A percentile compares a stretch with the other conserved stretches of the same genome.
phyloP scores from a whole-genome alignment of 1,284 basidiomycete species.

The Volvariella surrecta region DNA sequence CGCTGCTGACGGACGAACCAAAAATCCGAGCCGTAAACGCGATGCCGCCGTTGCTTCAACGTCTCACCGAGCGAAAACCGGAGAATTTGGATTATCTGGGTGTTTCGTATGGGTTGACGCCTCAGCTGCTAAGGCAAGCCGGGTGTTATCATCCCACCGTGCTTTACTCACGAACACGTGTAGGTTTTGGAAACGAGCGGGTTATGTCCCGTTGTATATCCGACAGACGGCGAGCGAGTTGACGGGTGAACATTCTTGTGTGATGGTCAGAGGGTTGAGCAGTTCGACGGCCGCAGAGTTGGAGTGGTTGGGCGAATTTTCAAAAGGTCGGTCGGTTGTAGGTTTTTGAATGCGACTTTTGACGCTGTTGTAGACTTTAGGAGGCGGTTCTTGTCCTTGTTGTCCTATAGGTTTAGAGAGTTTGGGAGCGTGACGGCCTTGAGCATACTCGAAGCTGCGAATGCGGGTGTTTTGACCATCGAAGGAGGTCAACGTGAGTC shows the following conservation, averaged over 20 bases:
- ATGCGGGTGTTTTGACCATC: slow-evolving; percentile 49
- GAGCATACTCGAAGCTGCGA: slow-evolving; percentile 83
- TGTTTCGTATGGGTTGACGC: slow-evolving; percentile 92
- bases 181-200: slow-evolving; percentile 94
- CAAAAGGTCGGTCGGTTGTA: slow-evolving; percentile 81
- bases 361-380: slow-evolving; percentile 69
- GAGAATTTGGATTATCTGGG: slow-evolving; percentile 93
- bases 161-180: too few species aligned
- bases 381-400: slow-evolving; percentile 79
- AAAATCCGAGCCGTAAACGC: slow-evolving; percentile 65
- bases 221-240: slow-evolving; percentile 92
- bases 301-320: slow-evolving; percentile 87
- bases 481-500: slow-evolving; percentile 32
- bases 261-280: slow-evolving; percentile 83
- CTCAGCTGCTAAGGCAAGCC: slow-evolving; percentile 70
- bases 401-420: slow-evolving; percentile 93
- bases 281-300: slow-evolving; percentile 53
- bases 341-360: slow-evolving; percentile 13
- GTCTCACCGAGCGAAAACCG: slow-evolving; percentile 85
- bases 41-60: slow-evolving; percentile 93
- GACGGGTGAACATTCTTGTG: slow-evolving; percentile 94
- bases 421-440: slow-evolving; percentile 84
- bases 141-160: too few species aligned
- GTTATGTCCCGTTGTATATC: slow-evolving; percentile 88
- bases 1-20: slow-evolving; percentile 69